A percentile compares a stretch with the other conserved stretches of the same genome.
These are phyloP conservation scores for Coffea canephora DNA, from an alignment of 257 asterid species.

Conservation along the genomic window DNA sequence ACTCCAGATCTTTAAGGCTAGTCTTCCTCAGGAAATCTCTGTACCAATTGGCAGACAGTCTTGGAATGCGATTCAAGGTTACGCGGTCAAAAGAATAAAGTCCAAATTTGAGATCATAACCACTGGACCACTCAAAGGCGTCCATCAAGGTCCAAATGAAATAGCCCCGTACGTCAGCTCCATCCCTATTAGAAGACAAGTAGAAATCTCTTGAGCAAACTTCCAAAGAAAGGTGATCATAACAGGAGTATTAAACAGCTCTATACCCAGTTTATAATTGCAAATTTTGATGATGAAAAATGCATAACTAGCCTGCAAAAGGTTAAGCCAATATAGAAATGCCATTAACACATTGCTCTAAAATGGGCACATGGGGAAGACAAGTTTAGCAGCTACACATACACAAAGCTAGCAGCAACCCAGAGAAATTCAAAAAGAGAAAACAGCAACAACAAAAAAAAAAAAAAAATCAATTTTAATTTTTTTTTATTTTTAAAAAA, in stretches of 20 bases:
- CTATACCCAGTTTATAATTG: too few relatives aligned
- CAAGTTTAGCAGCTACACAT: background rate
- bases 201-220: background rate
- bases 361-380: background rate
- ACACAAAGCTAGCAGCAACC: background rate
- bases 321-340: too few relatives aligned
- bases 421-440: background rate
- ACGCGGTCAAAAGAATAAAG: conserved; percentile 37
- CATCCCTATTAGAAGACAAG: conserved; percentile 32
- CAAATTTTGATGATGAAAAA: too few relatives aligned
- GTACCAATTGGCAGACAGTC: conserved; percentile 65
- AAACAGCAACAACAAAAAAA: too few relatives aligned
- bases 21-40: conserved; percentile 44
- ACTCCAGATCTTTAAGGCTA: conserved; percentile 6
- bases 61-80: conserved; percentile 52
- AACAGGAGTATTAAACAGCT: too few relatives aligned
- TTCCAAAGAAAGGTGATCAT: too few relatives aligned
- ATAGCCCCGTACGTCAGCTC: conserved; percentile 72
- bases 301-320: too few relatives aligned
- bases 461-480: too few relatives aligned
- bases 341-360: background rate
- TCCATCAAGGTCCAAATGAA: conserved; percentile 78
- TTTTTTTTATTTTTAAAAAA: too few relatives aligned
- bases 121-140: conserved; percentile 60
- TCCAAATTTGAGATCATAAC: conserved; percentile 54